Percentiles rank a stretch among this genome's conserved stretches.
These are phyloP conservation scores for Fusarium denticulatum DNA, from an alignment of 2,329 filamentous ascomycete species.

Conservation along the genomic window DNA sequence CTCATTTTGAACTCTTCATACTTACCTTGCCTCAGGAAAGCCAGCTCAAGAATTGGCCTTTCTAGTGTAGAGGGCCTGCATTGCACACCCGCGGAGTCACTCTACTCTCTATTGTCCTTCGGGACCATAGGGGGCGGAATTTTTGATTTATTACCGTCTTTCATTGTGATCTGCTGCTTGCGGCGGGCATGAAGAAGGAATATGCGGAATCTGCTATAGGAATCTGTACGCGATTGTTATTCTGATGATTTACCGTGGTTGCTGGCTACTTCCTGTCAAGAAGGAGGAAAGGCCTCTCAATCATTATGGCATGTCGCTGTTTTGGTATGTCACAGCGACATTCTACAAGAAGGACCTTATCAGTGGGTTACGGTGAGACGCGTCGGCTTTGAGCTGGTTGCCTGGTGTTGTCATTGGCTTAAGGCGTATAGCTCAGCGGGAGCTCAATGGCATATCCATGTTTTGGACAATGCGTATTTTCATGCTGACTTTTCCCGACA, in stretches of 20 bases:
- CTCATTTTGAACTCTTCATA: slow-evolving; percentile 56
- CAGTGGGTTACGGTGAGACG: slow-evolving; percentile 17
- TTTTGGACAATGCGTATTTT: slow-evolving; percentile 22
- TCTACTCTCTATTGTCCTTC: slow-evolving; percentile 62
- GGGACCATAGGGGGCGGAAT: slow-evolving; percentile 64
- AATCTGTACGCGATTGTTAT: too few relatives aligned
- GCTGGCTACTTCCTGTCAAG: background rate
- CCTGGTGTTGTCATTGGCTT: slow-evolving; percentile 25
- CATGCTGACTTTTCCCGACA: slow-evolving; percentile 27
- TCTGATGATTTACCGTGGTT: background rate
- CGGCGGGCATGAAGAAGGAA: slow-evolving; percentile 56
- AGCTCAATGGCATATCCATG: slow-evolving; percentile 28
- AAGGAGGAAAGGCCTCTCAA: background rate
- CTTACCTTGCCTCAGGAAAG: slow-evolving; percentile 61
- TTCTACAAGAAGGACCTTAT: background rate
- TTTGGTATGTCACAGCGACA: background rate
- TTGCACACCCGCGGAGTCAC: slow-evolving; percentile 63
- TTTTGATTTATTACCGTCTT: slow-evolving; percentile 60
- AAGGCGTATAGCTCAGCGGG: background rate
- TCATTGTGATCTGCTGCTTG: slow-evolving; percentile 55
- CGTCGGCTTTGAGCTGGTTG: background rate
- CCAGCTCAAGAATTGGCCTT: slow-evolving; percentile 58
- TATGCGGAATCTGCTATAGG: background rate
- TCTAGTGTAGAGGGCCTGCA: slow-evolving; percentile 61
- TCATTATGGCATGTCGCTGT: background rate